These are phyloP conservation scores for Eucalyptus lansdowneana DNA, from an alignment of 345 rosid genomes.

Conservation along the genomic window DNA sequence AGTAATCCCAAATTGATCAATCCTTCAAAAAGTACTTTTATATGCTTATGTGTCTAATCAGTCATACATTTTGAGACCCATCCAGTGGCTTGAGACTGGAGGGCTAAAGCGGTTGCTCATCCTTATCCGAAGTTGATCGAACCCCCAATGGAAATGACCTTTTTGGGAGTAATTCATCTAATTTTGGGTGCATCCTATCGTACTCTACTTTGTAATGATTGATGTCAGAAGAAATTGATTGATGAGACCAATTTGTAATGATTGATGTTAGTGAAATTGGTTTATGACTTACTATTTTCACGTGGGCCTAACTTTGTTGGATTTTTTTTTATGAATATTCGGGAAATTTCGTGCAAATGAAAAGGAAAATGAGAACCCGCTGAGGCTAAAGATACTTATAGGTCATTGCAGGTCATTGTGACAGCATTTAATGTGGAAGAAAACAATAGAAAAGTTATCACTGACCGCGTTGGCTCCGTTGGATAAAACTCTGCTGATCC, in stretches of 20 bases:
- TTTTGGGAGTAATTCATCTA: neutral
- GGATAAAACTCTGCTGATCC: too few relatives aligned
- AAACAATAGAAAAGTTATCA: neutral
- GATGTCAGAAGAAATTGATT: neutral
- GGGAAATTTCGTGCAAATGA: neutral
- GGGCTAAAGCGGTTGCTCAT: neutral
- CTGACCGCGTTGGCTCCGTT: too few relatives aligned
- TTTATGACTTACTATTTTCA: neutral
- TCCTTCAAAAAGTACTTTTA: neutral
- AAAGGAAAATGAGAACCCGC: neutral
- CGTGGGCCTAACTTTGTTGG: neutral
- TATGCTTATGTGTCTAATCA: neutral
- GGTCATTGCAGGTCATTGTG: neutral
- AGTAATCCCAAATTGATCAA: neutral
- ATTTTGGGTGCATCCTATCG: neutral
- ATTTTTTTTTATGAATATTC: neutral
- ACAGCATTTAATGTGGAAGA: too few relatives aligned
- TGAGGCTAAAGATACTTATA: neutral
- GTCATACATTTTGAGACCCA: neutral
- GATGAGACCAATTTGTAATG: neutral
- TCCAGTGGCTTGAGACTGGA: neutral
- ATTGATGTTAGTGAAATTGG: neutral
- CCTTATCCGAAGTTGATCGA: neutral
- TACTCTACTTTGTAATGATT: neutral
- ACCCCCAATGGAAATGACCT: neutral